Base-by-base conservation (phyloP, 257 asterid genomes). In the Solanum sitiens region DNA sequence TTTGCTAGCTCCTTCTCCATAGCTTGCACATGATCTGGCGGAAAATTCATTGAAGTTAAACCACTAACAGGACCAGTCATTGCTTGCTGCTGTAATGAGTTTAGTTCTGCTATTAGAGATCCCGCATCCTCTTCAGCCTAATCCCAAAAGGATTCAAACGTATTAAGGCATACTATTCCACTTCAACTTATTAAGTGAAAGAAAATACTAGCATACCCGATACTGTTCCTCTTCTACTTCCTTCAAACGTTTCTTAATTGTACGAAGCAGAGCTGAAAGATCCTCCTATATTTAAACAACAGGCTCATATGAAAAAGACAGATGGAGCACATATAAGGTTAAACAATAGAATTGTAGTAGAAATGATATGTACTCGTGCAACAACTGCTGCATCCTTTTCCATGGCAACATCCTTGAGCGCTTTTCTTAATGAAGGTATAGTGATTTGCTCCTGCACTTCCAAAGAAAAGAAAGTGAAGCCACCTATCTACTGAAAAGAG, bases 301-400 rank as follows among this genome's bases (percentile, higher is more conserved):
- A 73, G 86, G 85, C 82, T 86, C 89, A 75, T 68, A 61, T 56
- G 89, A 50, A 77, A 86, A 89, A 85, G 67, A 84, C 72, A 44
- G 18, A 73, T 86, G 21, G 40, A 21, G 16, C 40, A 86, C 32
- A 47, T 50, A 47, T 86, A 72, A 21, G 88, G 83, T 23, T 21
- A 77, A 90, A 84, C 83, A 67, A 89, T 67, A 27, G 23, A 86
- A 73, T 72, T 45, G 37, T 44, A 83, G 37, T 45, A 23, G 11
- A 47, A 87, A 85, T 86, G 86, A 80, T 70, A 84, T 15, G 44
- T 90, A 97, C 99, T 94, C 98, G 94, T 85, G 98, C 94, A 93
- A 97, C 99, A 89, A 97, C 98, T 88, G 99, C 99, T 71, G 99
- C 99, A 94, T 97, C 99, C 84, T 97, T 97, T 93, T 97, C 99